Percentiles rank a stretch among this genome's conserved stretches.
Conservation (phyloP, 768 basidiomycete species). For the Leccinum olivaceopallidum region DNA sequence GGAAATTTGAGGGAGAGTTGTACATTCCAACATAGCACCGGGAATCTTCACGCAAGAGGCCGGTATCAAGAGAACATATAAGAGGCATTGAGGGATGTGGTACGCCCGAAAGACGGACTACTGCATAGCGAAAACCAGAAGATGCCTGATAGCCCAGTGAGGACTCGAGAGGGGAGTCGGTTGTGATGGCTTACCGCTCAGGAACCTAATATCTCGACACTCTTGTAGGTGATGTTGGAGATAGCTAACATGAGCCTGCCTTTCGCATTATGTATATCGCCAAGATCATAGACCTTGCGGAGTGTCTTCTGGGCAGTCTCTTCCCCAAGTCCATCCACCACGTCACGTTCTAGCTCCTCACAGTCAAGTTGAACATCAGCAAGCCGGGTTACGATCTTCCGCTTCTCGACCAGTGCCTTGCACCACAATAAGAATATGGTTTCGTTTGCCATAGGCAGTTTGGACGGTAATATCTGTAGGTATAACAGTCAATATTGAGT, state of each 20-base stretch:
- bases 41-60: too few relatives aligned
- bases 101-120: too few relatives aligned
- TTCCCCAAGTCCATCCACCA: not conserved
- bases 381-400: not conserved
- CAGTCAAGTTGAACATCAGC: not conserved
- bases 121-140: too few relatives aligned
- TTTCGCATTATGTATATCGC: not conserved
- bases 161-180: not conserved
- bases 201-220: not conserved
- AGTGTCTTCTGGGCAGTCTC: not conserved
- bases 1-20: too few relatives aligned
- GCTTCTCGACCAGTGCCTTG: not conserved
- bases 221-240: not conserved
- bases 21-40: too few relatives aligned
- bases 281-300: not conserved
- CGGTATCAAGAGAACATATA: too few relatives aligned
- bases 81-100: too few relatives aligned
- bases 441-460: not conserved
- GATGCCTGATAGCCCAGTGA: too few relatives aligned
- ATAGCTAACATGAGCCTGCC: not conserved
- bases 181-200: not conserved
- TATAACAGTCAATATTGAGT: not conserved
- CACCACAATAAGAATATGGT: not conserved
- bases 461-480: not conserved
- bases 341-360: not conserved